These are phyloP conservation scores for Spencermartinsiella ligniputridi DNA, from an alignment of 1,139 yeast species.

Conservation along the genomic window DNA sequence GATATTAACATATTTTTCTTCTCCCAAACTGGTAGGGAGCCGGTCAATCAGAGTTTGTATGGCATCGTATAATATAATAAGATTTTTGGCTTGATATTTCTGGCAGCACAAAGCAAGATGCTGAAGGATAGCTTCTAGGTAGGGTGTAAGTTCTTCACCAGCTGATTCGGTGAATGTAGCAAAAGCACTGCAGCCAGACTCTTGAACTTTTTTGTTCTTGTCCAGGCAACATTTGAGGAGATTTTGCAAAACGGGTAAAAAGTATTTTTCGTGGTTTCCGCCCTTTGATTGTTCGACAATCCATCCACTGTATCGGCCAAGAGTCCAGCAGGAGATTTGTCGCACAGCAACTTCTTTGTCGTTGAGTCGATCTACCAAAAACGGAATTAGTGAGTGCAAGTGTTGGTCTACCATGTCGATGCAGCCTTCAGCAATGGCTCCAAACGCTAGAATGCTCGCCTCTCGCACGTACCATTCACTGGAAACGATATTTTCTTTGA, in stretches of 20 bases:
- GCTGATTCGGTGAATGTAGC: constrained; percentile 78
- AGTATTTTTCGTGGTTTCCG: constrained; percentile 61
- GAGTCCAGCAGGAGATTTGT: constrained; percentile 93
- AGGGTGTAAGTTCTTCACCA: constrained; percentile 53
- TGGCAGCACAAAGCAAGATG: constrained; percentile 72
- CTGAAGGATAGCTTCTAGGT: constrained; percentile 61
- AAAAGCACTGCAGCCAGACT: constrained; percentile 85
- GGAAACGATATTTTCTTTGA: constrained; percentile 66
- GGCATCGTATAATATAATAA: constrained; percentile 81
- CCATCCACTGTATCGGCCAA: constrained; percentile 83
- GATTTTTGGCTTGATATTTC: constrained; percentile 74
- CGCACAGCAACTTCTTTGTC: constrained; percentile 83
- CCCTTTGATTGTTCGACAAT: constrained; percentile 49
- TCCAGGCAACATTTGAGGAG: constrained; percentile 73
- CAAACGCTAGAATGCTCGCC: constrained; percentile 89
- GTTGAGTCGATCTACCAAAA: constrained; percentile 69
- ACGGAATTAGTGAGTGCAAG: constrained; percentile 78
- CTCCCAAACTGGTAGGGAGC: constrained; percentile 47
- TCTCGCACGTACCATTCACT: constrained; percentile 85
- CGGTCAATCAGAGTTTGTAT: constrained; percentile 88
- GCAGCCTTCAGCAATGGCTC: constrained; percentile 92
- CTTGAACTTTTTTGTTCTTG: constrained; percentile 85
- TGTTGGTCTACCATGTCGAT: constrained; percentile 65
- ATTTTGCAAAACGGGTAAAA: constrained; percentile 73
- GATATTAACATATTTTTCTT: constrained; percentile 51